These are phyloP conservation scores for Astrephomene gubernaculifera DNA, from an alignment of 139 green algal genomes.

Conservation along the genomic window DNA sequence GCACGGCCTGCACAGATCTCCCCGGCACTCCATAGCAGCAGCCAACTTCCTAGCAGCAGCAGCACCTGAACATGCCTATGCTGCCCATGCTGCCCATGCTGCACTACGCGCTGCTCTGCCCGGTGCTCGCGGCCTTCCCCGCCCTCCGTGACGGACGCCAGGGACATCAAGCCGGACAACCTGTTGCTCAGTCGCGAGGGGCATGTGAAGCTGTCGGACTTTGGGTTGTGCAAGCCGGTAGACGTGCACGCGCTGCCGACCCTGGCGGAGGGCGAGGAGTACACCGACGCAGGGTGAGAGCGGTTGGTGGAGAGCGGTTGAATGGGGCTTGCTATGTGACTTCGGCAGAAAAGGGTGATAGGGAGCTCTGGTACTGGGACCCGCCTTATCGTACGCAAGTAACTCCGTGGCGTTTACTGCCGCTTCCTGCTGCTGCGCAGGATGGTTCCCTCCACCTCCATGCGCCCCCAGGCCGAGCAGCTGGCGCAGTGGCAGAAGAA, in stretches of 20 bases:
- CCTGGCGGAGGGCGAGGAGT: conserved; percentile 53
- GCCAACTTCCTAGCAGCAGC: too few relatives aligned
- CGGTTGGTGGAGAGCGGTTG: not conserved
- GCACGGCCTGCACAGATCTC: too few relatives aligned
- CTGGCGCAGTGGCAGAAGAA: conserved; percentile 83
- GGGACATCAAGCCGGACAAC: conserved; percentile 99
- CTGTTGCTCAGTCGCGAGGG: conserved; percentile 89
- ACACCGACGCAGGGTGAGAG: conserved; percentile 16
- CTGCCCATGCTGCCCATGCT: too few relatives aligned
- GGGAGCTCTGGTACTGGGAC: too few relatives aligned
- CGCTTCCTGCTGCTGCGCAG: conserved; percentile 4
- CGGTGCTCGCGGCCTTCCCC: not conserved
- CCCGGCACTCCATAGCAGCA: too few relatives aligned
- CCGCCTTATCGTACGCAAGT: too few relatives aligned
- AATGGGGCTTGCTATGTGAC: too few relatives aligned
- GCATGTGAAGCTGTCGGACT: conserved; percentile 98
- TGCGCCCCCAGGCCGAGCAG: conserved; percentile 54
- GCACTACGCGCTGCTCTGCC: too few relatives aligned
- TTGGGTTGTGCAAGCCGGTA: conserved; percentile 98
- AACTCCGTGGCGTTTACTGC: too few relatives aligned
- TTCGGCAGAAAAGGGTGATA: too few relatives aligned
- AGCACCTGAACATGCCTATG: not conserved
- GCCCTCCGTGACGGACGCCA: too few relatives aligned
- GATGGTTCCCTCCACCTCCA: not conserved
- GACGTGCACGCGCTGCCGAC: conserved; percentile 73